Evolutionary conservation across 768 basidiomycete species (phyloP).

Genomic region (Psilocybe azurescens): DNA sequence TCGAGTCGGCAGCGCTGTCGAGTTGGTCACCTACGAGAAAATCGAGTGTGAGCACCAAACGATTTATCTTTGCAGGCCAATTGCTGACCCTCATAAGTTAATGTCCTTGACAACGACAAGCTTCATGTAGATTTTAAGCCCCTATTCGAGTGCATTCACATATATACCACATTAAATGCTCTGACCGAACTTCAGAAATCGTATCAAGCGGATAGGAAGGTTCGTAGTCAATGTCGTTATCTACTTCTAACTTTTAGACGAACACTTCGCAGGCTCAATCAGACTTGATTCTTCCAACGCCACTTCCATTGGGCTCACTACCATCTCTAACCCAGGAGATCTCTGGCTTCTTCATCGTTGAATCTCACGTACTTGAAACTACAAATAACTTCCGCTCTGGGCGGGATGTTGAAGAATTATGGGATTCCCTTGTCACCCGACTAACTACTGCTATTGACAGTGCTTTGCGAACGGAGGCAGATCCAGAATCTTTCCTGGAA

Average conservation of each 20-base stretch:
- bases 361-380: constrained; percentile 88
- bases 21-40: constrained; percentile 91
- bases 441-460: constrained; percentile 75
- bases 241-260: constrained; percentile 5
- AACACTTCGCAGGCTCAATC: constrained; percentile 81
- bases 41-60: constrained; percentile 78
- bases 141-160: constrained; percentile 95
- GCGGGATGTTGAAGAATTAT: constrained; percentile 92
- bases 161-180: constrained; percentile 91
- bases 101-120: constrained; percentile 90
- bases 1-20: constrained; percentile 90
- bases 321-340: constrained; percentile 89
- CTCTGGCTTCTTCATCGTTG: constrained; percentile 97
- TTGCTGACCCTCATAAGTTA: constrained; percentile 54
- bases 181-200: constrained; percentile 87
- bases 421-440: constrained; percentile 84
- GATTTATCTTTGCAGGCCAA: neutral
- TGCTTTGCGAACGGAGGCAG: constrained; percentile 74
- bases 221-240: constrained; percentile 27
- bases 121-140: constrained; percentile 93
- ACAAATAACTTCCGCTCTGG: constrained; percentile 90
- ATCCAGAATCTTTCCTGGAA: constrained; percentile 80
- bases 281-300: constrained; percentile 85
- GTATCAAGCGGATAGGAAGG: constrained; percentile 98
- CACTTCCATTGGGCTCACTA: constrained; percentile 69